A percentile compares a stretch with the other conserved stretches of the same genome.
phyloP scores from a whole-genome alignment of 202 grass and related monocot species.

The Setaria viridis region DNA sequence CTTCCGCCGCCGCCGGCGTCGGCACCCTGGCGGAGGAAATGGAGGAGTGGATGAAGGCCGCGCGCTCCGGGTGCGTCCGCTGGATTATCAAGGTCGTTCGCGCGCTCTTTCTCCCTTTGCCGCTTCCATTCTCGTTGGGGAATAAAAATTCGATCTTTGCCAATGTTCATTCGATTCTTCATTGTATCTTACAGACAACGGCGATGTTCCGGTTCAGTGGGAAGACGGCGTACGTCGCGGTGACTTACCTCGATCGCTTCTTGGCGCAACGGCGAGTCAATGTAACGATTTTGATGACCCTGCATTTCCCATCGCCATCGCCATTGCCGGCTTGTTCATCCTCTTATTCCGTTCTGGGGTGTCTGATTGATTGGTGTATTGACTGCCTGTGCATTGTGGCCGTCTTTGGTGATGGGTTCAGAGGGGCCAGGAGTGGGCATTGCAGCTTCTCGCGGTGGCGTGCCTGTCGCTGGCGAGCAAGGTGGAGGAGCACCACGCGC shows the following conservation, averaged over 20 bases:
- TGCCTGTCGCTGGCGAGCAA: constrained; percentile 93
- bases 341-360: constrained; percentile 2
- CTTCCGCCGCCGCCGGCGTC: not conserved
- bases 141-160: not conserved
- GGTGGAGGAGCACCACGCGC: constrained; percentile 69
- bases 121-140: not conserved
- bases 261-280: constrained; percentile 59
- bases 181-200: constrained; percentile 54
- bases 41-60: constrained; percentile 57
- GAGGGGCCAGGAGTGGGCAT: constrained; percentile 66
- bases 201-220: constrained; percentile 56
- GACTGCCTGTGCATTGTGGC: constrained; percentile 32
- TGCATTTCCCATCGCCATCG: constrained; percentile 6
- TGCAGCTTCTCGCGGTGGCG: constrained; percentile 75
- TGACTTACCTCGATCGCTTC: constrained; percentile 86
- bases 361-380: constrained; percentile 34
- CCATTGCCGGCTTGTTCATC: not conserved
- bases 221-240: constrained; percentile 82
- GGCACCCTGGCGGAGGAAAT: not conserved
- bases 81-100: constrained; percentile 78
- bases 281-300: constrained; percentile 36
- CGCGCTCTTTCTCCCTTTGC: not conserved
- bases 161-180: not conserved
- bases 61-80: constrained; percentile 61
- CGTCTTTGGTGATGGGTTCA: constrained; percentile 23